Conservation (phyloP, 495 filamentous ascomycete genomes). For the Podospora fimiseda region DNA sequence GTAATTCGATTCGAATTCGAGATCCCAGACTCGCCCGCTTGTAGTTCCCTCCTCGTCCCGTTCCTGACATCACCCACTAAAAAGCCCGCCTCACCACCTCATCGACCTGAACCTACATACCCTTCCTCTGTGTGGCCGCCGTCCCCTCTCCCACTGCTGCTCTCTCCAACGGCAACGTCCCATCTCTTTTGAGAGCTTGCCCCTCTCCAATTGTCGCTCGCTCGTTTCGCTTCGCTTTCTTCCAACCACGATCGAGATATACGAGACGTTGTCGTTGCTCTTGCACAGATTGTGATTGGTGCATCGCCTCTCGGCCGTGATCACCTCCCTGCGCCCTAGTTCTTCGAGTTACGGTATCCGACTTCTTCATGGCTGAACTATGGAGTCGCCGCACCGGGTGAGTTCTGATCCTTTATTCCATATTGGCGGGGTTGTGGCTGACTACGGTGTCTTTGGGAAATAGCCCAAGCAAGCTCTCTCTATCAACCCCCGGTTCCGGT, state of each 20-base stretch:
- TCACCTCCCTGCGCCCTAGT: conserved; percentile 6
- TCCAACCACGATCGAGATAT: background rate
- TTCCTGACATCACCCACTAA: conserved; percentile 11
- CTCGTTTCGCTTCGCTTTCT: background rate
- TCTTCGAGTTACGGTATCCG: conserved; percentile 23
- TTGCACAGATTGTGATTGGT: conserved; percentile 8
- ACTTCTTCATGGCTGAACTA: conserved; percentile 47
- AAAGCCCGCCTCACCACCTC: background rate
- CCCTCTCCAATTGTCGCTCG: background rate
- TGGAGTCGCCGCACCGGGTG: conserved; percentile 94
- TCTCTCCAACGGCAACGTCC: background rate
- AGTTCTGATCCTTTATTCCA: conserved; percentile 29
- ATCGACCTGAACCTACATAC: background rate
- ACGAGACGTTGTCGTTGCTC: conserved; percentile 3
- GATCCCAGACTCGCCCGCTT: background rate
- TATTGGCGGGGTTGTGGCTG: background rate
- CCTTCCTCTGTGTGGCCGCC: background rate
- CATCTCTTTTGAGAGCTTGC: background rate
- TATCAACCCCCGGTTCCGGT: conserved; percentile 63
- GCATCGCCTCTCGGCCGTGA: conserved; percentile 9
- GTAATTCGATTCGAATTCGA: background rate
- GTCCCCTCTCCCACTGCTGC: background rate
- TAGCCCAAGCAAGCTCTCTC: conserved; percentile 82
- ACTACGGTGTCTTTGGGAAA: conserved; percentile 9
- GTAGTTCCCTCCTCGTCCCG: background rate